Conservation (phyloP, 306 rosid genomes). For the Glycine tomentella region DNA sequence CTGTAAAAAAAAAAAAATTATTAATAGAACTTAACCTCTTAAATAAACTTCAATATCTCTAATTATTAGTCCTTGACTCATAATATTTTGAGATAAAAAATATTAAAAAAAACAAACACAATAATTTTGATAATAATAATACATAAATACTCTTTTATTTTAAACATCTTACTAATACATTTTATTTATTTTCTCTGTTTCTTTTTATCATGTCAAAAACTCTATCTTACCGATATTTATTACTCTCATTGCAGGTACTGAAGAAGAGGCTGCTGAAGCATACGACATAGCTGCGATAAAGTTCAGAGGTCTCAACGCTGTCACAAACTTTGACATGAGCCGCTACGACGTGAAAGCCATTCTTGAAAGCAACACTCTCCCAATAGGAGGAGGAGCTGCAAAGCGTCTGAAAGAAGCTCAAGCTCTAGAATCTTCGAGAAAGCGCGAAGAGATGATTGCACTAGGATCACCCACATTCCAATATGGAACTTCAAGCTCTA, state of each 20-base stretch:
- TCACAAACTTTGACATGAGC: slow-evolving; percentile 94
- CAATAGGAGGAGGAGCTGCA: slow-evolving; percentile 96
- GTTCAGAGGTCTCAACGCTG: slow-evolving; percentile 92
- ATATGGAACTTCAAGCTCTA: slow-evolving; percentile 56
- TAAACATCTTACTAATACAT: too few species aligned
- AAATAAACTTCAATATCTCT: too few species aligned
- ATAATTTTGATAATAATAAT: too few species aligned
- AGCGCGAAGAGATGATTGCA: slow-evolving; percentile 85
- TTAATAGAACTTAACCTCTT: too few species aligned
- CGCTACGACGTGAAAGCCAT: slow-evolving; percentile 95
- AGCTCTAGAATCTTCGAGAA: slow-evolving; percentile 84
- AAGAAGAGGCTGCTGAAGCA: slow-evolving; percentile 99
- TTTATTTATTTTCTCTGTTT: too few species aligned
- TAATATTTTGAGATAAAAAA: too few species aligned
- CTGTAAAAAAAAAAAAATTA: too few species aligned
- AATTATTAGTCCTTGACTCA: too few species aligned
- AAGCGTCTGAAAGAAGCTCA: slow-evolving; percentile 93
- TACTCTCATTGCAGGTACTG: slow-evolving; percentile 63
- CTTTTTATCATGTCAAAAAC: too few species aligned
- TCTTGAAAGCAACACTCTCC: slow-evolving; percentile 88
- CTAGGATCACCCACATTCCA: slow-evolving; percentile 64
- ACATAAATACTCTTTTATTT: too few species aligned
- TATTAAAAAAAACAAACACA: too few species aligned
- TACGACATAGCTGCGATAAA: slow-evolving; percentile 97
- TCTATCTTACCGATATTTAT: too few species aligned